Base-by-base conservation (phyloP, 345 rosid species). In the Eucalyptus erythrocorys region DNA sequence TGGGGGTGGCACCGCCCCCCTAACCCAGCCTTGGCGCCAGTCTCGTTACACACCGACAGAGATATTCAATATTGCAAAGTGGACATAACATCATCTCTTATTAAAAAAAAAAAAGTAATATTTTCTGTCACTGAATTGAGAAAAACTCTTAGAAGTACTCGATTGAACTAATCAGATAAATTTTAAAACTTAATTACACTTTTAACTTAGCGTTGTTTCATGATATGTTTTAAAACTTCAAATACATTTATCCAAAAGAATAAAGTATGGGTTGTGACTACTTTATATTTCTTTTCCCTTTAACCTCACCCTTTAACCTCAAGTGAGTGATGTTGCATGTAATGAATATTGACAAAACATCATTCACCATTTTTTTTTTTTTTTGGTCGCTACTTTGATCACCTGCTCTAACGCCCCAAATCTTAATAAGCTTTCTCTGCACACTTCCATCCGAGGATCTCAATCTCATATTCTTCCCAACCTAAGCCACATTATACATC, bases 131-230 rank as follows among this genome's bases (percentile, higher is more conserved):
- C 2, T 13, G 27, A 53, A 55, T 26, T 10, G n/a, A 57, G 21
- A 57, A 0, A 57, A 26, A 57, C 1, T 57, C n/a, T 24, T 26
- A 12, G 1, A 12, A 27, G 1, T 59, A 27, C 2, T 13, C 2
- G 0, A 27, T 59, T 0, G 16, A 27, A 59, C 3, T 59, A 27
- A 59, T 59, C 0, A 0, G 1, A 59, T 0, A 12, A 27, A 59
- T 27, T 59, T 27, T 11, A 59, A 30, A 24, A 27, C 1, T 11
- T 59, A 0, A 59, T 5, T 59, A 1, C 7, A 59, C 8, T 6
- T 59, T 59, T 12, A 27, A 1, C 16, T 27, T 59, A 59, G 2
- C 6, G 2, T 7, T 1, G 0, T 59, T 59, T 27, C 32, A 12
- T 26, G 32, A 13, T 59, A 59, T 27, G 4, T 6, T 13, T 59